A percentile compares a stretch with the other conserved stretches of the same genome.
These are phyloP conservation scores for Exsudoporus frostii DNA, from an alignment of 768 basidiomycete species.

Conservation along the genomic window DNA sequence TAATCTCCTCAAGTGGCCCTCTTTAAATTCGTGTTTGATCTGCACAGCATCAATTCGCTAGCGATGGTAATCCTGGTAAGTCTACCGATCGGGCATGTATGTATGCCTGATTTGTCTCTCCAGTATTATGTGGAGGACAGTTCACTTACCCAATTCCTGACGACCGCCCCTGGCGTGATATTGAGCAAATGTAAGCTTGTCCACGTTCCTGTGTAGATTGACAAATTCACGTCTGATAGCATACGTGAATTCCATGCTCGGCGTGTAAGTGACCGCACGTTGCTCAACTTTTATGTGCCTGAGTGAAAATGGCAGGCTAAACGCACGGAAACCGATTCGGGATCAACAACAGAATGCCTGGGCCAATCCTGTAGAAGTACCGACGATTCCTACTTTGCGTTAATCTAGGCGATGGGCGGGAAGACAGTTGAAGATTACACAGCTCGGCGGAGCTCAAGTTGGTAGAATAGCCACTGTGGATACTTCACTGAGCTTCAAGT, in stretches of 20 bases:
- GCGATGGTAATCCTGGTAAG: slow-evolving; percentile 11
- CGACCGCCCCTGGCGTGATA: slow-evolving; percentile 7
- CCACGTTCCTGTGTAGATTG: background rate
- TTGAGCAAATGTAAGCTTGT: slow-evolving; percentile 12
- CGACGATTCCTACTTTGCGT: slow-evolving; percentile 4
- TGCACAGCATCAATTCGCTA: slow-evolving; percentile 9
- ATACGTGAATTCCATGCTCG: slow-evolving; percentile 23
- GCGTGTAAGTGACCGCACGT: slow-evolving; percentile 9
- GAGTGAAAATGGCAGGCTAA: slow-evolving; percentile 1
- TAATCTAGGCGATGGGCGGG: background rate
- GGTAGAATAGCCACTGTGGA: too few relatives aligned
- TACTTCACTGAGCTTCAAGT: too few relatives aligned
- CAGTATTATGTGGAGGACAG: slow-evolving; percentile 8
- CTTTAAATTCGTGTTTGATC: background rate
- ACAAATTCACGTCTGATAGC: slow-evolving; percentile 4
- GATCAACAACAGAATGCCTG: slow-evolving; percentile 3
- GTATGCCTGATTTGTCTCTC: background rate
- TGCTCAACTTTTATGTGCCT: background rate
- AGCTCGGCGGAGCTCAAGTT: too few relatives aligned
- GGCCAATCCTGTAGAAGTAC: background rate
- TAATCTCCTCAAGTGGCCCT: background rate
- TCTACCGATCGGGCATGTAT: background rate
- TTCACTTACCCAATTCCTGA: background rate
- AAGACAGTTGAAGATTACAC: too few relatives aligned
- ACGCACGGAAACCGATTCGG: slow-evolving; percentile 10